Base-by-base conservation (phyloP, 1,284 basidiomycete species). In the Testicularia cyperi region DNA sequence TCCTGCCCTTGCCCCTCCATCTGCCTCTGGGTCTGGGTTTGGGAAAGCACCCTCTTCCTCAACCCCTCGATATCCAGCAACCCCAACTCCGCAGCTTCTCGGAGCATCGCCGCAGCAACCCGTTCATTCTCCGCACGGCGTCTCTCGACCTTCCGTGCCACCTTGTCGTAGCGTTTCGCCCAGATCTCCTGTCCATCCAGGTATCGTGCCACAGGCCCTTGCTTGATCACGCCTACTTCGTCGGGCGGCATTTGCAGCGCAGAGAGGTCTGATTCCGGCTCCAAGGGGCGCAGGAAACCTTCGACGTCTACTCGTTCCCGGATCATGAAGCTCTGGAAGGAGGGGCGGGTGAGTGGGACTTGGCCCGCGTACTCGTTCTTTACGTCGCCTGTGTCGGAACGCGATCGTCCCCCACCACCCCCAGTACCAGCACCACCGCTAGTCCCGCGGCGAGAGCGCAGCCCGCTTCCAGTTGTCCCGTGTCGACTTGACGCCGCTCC, bases 281-380 rank as follows among this genome's bases (percentile, higher is more conserved):
- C 92, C 57, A 98, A 81, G 0, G 86, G 82, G 9, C 92, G 84
- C 14, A 90, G 81, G 6, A 84, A 78, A 6, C 94, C 94, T 18
- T 81, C 80, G 4, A 86, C 85, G 15, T 86, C 85, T 16, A 97
- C 85, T 10, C 94, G 84, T 77, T 97, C 92, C 24, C 92, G 83
- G 52, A 97, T 88, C 83, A 88, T 87, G 41, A 81, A 78, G 18
- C 53, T 53, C 16, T 66, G 44, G 53, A 56, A 68, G 5, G 47
- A 62, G 2, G 70, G 71, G 4, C 72, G 61, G n/a, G 56, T 43
- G 8, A 75, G 51, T 21, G 74, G 74, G 1, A 74, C 73, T 32
- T 70, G 67, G 14, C 67, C 72, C 2, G 63, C 51, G 41, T 74
- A 75, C 35, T 57, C 44, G 47, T 72, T 72, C 23, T 56, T 41